Conservation (phyloP, 352 stramenopile species). For the Phytopythium chamaehyphon region DNA sequence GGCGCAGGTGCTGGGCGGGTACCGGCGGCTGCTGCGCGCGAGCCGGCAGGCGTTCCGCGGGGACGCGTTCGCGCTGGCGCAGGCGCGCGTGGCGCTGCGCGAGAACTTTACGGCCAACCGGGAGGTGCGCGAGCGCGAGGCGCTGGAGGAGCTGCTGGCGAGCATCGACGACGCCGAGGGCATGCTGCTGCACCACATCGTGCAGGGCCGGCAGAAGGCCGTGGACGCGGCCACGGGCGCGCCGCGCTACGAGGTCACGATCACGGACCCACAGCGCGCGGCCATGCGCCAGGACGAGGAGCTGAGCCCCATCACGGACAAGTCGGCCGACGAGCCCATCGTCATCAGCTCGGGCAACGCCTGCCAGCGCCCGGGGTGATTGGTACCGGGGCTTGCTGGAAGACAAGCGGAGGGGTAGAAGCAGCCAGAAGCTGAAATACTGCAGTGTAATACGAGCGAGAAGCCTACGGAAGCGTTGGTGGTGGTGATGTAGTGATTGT, state of each 20-base stretch:
- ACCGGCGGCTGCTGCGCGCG: constrained; percentile 68
- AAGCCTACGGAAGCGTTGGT: background rate
- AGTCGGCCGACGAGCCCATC: constrained; percentile 61
- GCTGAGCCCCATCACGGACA: constrained; percentile 70
- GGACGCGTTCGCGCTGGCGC: constrained; percentile 54
- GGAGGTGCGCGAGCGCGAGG: constrained; percentile 46
- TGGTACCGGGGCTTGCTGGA: background rate
- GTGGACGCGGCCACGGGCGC: constrained; percentile 15
- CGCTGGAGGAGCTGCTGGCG: constrained; percentile 58
- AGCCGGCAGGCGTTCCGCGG: constrained; percentile 71
- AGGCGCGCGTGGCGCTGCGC: constrained; percentile 56
- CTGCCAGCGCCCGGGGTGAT: constrained; percentile 52
- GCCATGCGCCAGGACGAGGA: constrained; percentile 84
- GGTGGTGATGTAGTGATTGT: too few species aligned
- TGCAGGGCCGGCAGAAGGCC: constrained; percentile 65
- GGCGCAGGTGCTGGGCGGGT: constrained; percentile 64
- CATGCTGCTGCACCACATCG: constrained; percentile 86
- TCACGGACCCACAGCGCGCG: constrained; percentile 74
- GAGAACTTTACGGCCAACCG: constrained; percentile 68
- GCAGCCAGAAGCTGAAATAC: background rate
- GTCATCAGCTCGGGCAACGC: constrained; percentile 82
- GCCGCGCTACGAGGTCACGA: constrained; percentile 63
- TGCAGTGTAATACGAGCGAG: background rate
- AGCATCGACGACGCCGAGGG: constrained; percentile 75
- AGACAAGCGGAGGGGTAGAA: background rate